Evolutionary conservation across 2,329 filamentous ascomycete species (phyloP), one percentile per base, ranked within the genome.

Genomic region (Botrytis tulipae): DNA sequence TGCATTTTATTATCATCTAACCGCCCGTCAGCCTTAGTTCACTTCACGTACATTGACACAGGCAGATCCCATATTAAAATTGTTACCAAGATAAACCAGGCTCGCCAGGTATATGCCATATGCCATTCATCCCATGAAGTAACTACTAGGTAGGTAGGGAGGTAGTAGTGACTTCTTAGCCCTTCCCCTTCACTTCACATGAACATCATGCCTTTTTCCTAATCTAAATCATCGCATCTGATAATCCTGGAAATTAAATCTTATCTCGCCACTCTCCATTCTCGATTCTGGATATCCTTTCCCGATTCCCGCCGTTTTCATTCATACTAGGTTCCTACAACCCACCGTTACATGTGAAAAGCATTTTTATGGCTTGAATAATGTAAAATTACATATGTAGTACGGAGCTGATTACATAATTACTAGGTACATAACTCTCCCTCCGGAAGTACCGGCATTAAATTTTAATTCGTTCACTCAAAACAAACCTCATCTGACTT

Each of bases 401-500:
- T 32, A 29, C 51, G 14, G 3, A 29, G n/a, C 32, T 44, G 40
- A 48, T 48, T 51, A n/a, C 9, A 29, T 62, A 62, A 44, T 57
- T 22, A n/a, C n/a, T n/a, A n/a, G n/a, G n/a, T n/a, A 8, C 48
- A 51, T 14, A 6, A 51, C 25, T 20, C 12, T n/a, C 12, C 22
- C 18, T 62, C 10, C 54, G 69, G 44, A 71, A 54, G 35, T 14
- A 63, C 32, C 69, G 69, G 69, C 69, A 51, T 71, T 32, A 29
- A 22, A 16, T 48, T 71, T 51, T 62, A 10, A 62, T 71, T 51
- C 59, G 40, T 63, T 63, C 59, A 29, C 32, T 63, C 42, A 14
- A 29, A 63, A 51, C 29, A 32, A n/a, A 48, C 42, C 44, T 62
- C 59, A 32, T 71, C 69, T 51, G 69, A 71, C 42, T 65, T 54